These are phyloP conservation scores for Sicyos edulis DNA, from an alignment of 306 rosid species.

Conservation along the genomic window DNA sequence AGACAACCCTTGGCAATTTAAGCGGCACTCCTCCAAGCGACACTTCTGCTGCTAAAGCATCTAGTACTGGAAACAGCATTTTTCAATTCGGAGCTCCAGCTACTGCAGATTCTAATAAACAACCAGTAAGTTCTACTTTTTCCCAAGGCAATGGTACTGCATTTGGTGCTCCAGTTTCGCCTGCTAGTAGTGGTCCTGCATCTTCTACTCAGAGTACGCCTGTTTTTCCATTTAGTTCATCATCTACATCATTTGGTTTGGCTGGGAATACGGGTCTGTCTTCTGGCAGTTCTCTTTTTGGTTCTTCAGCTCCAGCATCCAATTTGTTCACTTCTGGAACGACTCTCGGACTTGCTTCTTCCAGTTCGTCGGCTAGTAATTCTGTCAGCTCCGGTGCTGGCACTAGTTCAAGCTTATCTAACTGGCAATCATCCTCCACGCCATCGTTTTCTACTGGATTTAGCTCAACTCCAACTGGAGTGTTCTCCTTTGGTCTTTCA, in stretches of 20 bases:
- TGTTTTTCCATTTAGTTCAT: constrained; percentile 40
- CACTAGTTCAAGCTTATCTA: constrained; percentile 37
- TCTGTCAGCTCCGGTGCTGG: constrained; percentile 41
- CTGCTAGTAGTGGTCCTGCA: constrained; percentile 38
- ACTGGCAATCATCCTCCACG: constrained; percentile 51
- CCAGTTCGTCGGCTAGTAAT: constrained; percentile 47
- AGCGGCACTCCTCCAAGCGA: constrained; percentile 34
- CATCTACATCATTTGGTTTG: constrained; percentile 41
- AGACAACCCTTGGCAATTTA: constrained; percentile 32
- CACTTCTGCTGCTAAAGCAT: constrained; percentile 32
- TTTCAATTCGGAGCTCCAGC: constrained; percentile 52
- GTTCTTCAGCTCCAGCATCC: constrained; percentile 42
- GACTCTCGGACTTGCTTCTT: constrained; percentile 30
- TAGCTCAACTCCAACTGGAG: constrained; percentile 29
- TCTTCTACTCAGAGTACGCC: constrained; percentile 46
- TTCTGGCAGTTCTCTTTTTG: constrained; percentile 48
- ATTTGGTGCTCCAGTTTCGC: constrained; percentile 32
- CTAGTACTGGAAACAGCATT: constrained; percentile 36
- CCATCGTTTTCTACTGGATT: constrained; percentile 37
- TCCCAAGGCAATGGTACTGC: constrained; percentile 27
- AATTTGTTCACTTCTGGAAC: constrained; percentile 35
- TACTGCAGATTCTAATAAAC: constrained; percentile 37
- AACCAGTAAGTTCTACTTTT: constrained; percentile 32
- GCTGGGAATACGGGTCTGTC: constrained; percentile 40
- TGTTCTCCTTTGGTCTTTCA: constrained; percentile 25